Evolutionary conservation across 2,329 filamentous ascomycete species (phyloP).

Genomic region (Colletotrichum liriopes): DNA sequence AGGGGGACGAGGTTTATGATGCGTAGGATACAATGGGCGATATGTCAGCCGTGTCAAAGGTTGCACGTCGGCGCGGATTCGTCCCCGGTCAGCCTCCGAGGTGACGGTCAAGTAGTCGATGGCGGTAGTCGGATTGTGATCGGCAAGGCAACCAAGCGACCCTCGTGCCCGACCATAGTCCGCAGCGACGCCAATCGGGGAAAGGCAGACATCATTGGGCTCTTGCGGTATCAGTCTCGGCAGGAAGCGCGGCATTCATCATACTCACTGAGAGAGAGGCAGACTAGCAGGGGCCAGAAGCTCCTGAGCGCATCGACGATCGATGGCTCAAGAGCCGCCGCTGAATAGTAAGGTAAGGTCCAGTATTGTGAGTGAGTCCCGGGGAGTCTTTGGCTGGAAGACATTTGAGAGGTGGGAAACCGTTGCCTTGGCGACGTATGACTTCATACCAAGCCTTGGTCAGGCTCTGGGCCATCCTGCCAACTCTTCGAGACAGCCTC

Average conservation of each 20-base stretch:
- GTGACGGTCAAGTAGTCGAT: slow-evolving; percentile 4
- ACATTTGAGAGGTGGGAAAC: neutral
- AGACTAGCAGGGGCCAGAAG: neutral
- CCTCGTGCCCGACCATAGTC: slow-evolving; percentile 14
- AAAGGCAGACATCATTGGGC: slow-evolving; percentile 3
- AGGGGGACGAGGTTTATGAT: neutral
- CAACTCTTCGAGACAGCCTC: neutral
- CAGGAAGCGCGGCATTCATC: slow-evolving; percentile 39
- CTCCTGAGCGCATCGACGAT: neutral
- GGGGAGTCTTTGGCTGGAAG: neutral
- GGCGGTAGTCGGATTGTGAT: slow-evolving; percentile 21
- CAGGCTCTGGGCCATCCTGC: slow-evolving; percentile 5
- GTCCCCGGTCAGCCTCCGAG: slow-evolving; percentile 29
- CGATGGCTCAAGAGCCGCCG: neutral
- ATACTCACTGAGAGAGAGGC: slow-evolving; percentile 12
- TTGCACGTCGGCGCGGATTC: neutral
- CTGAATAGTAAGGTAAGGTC: neutral
- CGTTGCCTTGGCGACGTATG: slow-evolving; percentile 13
- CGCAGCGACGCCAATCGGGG: neutral
- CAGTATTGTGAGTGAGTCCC: neutral
- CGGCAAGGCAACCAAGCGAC: slow-evolving; percentile 33
- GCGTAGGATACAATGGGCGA: no score
- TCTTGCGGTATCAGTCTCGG: slow-evolving; percentile 12
- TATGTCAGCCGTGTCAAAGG: slow-evolving; percentile 15
- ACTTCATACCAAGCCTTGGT: slow-evolving; percentile 41